Conservation (phyloP, 495 filamentous ascomycete genomes). For the Penicillium roqueforti region DNA sequence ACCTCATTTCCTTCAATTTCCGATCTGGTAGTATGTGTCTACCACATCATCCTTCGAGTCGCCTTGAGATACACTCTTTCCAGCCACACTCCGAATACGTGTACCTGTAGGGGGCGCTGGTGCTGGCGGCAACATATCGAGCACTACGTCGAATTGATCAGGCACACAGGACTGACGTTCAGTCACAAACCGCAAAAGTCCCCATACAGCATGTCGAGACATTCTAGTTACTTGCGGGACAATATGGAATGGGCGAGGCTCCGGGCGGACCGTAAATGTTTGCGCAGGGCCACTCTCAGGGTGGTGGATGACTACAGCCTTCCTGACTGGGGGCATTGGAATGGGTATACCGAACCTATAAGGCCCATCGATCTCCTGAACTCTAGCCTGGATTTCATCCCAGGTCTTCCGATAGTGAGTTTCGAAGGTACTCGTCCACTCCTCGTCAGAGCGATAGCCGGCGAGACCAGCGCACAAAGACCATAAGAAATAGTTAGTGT, state of each 20-base stretch:
- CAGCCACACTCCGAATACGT: not conserved
- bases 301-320: not conserved
- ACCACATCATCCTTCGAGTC: not conserved
- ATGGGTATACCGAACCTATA: not conserved
- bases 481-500: slow-evolving; percentile 7
- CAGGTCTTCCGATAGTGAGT: not conserved
- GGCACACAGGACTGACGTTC: not conserved
- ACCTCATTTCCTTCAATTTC: not conserved
- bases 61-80: not conserved
- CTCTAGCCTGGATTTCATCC: not conserved
- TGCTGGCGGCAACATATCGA: not conserved
- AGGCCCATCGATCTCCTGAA: not conserved
- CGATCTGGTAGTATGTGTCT: not conserved
- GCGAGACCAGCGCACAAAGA: not conserved
- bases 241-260: not conserved
- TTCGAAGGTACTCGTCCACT: not conserved
- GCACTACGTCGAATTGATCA: not conserved
- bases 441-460: not conserved
- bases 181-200: not conserved
- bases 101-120: not conserved
- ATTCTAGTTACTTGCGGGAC: not conserved
- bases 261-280: not conserved
- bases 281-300: not conserved
- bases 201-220: not conserved
- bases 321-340: not conserved